Evolutionary conservation across 441 rosid species (phyloP).

Genomic region (Kokia cookei): DNA sequence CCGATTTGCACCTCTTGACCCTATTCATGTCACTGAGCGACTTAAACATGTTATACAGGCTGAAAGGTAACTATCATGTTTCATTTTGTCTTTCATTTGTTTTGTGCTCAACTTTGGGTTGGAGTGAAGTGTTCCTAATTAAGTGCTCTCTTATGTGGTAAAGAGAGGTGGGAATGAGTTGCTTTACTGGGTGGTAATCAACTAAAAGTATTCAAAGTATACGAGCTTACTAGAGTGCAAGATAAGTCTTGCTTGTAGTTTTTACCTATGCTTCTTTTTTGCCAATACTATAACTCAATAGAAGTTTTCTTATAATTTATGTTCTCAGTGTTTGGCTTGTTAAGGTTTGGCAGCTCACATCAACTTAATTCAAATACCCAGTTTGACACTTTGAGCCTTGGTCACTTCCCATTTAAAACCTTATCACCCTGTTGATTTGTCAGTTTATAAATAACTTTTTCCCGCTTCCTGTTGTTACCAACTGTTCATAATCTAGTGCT

Average conservation of each 20-base stretch:
- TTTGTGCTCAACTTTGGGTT: not conserved
- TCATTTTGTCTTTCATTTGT: conserved; percentile 2
- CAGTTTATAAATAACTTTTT: not conserved
- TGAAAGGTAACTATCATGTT: conserved; percentile 54
- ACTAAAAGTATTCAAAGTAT: not conserved
- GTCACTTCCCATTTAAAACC: not conserved
- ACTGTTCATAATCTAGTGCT: not conserved
- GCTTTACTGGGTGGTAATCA: not conserved
- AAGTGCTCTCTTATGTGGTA: not conserved
- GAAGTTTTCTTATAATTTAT: not conserved
- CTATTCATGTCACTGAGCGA: conserved; percentile 61
- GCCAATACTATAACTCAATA: not conserved
- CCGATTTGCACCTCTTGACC: conserved; percentile 93
- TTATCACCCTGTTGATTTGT: not conserved
- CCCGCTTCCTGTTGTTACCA: not conserved
- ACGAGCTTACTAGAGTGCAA: not conserved
- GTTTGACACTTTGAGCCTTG: not conserved
- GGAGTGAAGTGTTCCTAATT: not conserved
- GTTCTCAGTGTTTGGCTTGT: not conserved
- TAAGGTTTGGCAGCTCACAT: not conserved
- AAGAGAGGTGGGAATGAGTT: not conserved
- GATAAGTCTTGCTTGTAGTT: not conserved
- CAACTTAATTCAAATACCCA: not conserved
- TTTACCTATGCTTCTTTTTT: not conserved
- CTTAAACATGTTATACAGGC: conserved; percentile 77